Evolutionary conservation across 2,329 filamentous ascomycete genomes (phyloP).

Genomic region (Furcasterigmium sp.): DNA sequence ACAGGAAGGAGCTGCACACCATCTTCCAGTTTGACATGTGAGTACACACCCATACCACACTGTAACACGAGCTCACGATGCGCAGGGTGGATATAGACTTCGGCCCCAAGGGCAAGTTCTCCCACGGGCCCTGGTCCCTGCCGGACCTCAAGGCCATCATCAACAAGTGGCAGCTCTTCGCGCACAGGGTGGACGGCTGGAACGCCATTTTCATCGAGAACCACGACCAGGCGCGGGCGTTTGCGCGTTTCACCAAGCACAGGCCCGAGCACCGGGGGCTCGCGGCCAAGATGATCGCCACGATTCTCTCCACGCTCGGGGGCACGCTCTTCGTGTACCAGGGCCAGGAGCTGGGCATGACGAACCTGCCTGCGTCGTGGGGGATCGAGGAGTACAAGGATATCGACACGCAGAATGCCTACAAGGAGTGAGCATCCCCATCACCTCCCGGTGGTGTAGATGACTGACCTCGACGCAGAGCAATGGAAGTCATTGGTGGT

Average conservation of each 20-base stretch:
- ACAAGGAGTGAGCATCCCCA: neutral
- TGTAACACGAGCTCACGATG: no score
- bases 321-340: conserved; percentile 64
- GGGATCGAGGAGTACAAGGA: conserved; percentile 35
- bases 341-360: conserved; percentile 61
- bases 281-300: conserved; percentile 54
- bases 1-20: conserved; percentile 54
- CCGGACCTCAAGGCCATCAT: neutral
- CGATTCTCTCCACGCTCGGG: conserved; percentile 44
- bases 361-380: conserved; percentile 56
- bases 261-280: conserved; percentile 38
- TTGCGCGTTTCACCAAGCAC: conserved; percentile 49
- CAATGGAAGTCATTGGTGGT: neutral
- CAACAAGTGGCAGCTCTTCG: neutral
- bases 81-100: no score
- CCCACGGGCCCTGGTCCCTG: neutral
- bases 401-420: conserved; percentile 1
- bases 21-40: conserved; percentile 58
- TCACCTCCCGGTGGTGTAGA: no score
- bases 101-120: neutral
- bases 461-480: neutral
- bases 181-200: conserved; percentile 37
- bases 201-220: conserved; percentile 62
- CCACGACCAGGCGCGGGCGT: conserved; percentile 57
- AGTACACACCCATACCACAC: conserved; percentile 35